Conservation (phyloP, 495 filamentous ascomycete species). For the Tuber brumale region DNA sequence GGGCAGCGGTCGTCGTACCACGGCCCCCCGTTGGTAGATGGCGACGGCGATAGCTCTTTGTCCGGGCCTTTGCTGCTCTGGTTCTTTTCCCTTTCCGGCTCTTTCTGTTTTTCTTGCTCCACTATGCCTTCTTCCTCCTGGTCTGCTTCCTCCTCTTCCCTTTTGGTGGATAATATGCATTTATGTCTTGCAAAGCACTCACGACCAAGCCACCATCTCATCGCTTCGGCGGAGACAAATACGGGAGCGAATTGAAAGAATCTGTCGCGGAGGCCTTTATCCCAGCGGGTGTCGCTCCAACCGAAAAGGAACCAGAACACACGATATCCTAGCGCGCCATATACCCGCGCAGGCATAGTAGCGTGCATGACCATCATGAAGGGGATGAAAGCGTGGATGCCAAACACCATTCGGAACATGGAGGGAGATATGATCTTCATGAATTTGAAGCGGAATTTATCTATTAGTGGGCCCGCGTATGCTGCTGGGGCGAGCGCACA, state of each 20-base stretch:
- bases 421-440: slow-evolving; percentile 71
- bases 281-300: slow-evolving; percentile 85
- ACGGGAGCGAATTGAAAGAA: slow-evolving; percentile 91
- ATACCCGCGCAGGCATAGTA: slow-evolving; percentile 57
- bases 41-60: slow-evolving; percentile 7
- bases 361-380: slow-evolving; percentile 84
- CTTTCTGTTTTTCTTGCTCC: slow-evolving; percentile 37
- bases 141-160: slow-evolving; percentile 57
- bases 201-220: slow-evolving; percentile 92
- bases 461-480: slow-evolving; percentile 81
- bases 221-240: slow-evolving; percentile 81
- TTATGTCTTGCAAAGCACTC: slow-evolving; percentile 88
- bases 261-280: slow-evolving; percentile 67
- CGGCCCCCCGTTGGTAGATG: slow-evolving; percentile 42
- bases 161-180: slow-evolving; percentile 60
- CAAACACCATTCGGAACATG: slow-evolving; percentile 77
- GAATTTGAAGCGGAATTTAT: slow-evolving; percentile 86
- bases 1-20: slow-evolving; percentile 80
- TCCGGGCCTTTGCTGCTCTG: slow-evolving; percentile 2
- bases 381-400: slow-evolving; percentile 91
- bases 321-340: slow-evolving; percentile 79
- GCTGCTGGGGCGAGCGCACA: slow-evolving; percentile 88
- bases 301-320: slow-evolving; percentile 87
- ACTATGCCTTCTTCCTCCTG: slow-evolving; percentile 53
- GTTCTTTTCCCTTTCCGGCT: slow-evolving; percentile 31